Conservation (phyloP, 2,329 filamentous ascomycete genomes). For the Ceratocystis harringtonii region DNA sequence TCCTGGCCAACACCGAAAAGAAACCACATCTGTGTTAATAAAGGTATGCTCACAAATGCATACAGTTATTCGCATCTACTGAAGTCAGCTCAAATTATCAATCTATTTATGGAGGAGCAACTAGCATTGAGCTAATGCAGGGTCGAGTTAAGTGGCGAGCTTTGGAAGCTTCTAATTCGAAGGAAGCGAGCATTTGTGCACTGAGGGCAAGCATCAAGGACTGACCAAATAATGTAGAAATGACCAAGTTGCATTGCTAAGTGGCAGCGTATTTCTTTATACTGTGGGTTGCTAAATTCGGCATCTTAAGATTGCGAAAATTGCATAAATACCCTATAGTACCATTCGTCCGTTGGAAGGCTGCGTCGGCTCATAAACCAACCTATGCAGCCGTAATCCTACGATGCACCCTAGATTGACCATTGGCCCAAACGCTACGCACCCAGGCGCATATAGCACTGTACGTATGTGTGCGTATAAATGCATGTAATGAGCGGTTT, state of each 20-base stretch:
- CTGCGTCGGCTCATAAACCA: neutral
- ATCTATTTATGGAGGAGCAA: neutral
- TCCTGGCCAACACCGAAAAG: neutral
- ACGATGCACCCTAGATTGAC: neutral
- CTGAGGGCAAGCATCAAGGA: neutral
- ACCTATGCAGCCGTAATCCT: neutral
- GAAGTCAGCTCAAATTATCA: too few relatives aligned
- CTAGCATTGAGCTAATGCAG: neutral
- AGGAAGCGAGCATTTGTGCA: neutral
- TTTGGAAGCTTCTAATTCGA: constrained; percentile 1
- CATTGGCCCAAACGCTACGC: neutral
- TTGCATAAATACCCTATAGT: neutral
- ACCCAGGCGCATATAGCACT: neutral
- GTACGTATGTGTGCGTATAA: neutral
- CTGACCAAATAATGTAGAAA: neutral
- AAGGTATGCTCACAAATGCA: too few relatives aligned
- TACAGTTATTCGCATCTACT: too few relatives aligned
- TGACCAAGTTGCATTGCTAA: neutral
- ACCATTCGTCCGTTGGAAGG: neutral
- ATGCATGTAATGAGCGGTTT: neutral
- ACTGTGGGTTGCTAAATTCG: neutral
- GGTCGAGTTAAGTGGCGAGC: neutral
- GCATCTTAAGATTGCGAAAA: neutral
- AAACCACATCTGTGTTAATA: too few relatives aligned
- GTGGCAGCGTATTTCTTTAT: neutral